Base-by-base conservation (phyloP, 768 basidiomycete genomes). In the Trametes cinnabarina region DNA sequence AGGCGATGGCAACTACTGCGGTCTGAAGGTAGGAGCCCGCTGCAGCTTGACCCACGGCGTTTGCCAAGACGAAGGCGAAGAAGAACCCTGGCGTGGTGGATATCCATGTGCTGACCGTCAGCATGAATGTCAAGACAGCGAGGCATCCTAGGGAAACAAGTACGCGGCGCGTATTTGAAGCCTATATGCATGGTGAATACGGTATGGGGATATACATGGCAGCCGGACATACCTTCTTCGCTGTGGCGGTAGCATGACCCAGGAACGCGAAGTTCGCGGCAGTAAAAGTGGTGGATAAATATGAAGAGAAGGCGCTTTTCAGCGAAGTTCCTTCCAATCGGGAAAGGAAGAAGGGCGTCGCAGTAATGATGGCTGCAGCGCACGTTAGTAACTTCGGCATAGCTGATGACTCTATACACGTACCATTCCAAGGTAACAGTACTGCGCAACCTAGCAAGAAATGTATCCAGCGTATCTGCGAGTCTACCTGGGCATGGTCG, bases 361-460 rank as follows among this genome's bases (percentile, higher is more conserved):
- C 92, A 30, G 91, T 96, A 23, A 97, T 94, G 67, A 94, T 76
- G 1, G 86, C 94, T 96, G 56, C 20, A n/a, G n/a, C 20, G 3
- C 40, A 35, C 26, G n/a, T n/a, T n/a, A n/a, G n/a, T n/a, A n/a
- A n/a, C n/a, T n/a, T n/a, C n/a, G n/a, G n/a, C n/a, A n/a, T n/a
- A n/a, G n/a, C 34, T 34, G 6, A 44, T 25, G 43, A 26, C 42
- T 14, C 15, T 30, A 46, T 19, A 34, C 11, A 57, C 30, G 15
- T 69, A 93, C 94, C 92, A 68, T 94, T 96, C 94, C 94, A 97
- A 26, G 91, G 87, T 17, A 97, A 72, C 7, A 97, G 78, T 3
- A 88, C 81, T 19, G 90, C 88, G 55, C 87, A 87, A 3, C 94
- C 92, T 17, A 94, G 71, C 22, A 88, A 70, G 62, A 91, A 89